These are phyloP conservation scores for Moelleriella libera DNA, from an alignment of 2,329 filamentous ascomycete species.

Conservation along the genomic window DNA sequence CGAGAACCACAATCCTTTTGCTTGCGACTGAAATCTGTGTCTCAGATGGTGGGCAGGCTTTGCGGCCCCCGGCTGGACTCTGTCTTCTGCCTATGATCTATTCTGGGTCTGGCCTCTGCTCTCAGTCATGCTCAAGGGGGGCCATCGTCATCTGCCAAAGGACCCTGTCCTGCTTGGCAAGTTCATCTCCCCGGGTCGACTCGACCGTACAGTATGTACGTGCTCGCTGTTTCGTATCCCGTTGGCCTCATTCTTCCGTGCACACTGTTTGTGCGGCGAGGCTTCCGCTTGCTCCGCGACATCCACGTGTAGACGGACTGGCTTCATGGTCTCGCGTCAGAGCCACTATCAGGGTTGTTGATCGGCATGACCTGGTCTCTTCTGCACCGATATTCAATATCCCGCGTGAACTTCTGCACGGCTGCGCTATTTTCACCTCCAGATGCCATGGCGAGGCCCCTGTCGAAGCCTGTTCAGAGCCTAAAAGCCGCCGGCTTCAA, in stretches of 20 bases:
- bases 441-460: no score
- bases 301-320: background rate
- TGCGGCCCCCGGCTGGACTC: background rate
- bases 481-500: background rate
- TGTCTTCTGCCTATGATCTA: background rate
- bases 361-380: background rate
- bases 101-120: background rate
- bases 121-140: background rate
- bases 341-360: conserved; percentile 1
- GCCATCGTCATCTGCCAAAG: background rate
- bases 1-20: background rate
- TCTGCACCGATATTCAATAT: background rate
- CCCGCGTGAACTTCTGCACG: no score
- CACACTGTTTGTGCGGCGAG: no score
- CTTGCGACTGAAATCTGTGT: background rate
- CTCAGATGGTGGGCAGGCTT: background rate
- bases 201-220: background rate
- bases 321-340: background rate
- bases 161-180: no score
- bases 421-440: no score
- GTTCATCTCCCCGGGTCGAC: background rate
- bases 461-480: background rate
- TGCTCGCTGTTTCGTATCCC: background rate
- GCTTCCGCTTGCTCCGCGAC: background rate
- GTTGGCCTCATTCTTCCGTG: background rate